These are phyloP conservation scores for Venustampulla echinocandica DNA, from an alignment of 495 filamentous ascomycete genomes.

Conservation along the genomic window DNA sequence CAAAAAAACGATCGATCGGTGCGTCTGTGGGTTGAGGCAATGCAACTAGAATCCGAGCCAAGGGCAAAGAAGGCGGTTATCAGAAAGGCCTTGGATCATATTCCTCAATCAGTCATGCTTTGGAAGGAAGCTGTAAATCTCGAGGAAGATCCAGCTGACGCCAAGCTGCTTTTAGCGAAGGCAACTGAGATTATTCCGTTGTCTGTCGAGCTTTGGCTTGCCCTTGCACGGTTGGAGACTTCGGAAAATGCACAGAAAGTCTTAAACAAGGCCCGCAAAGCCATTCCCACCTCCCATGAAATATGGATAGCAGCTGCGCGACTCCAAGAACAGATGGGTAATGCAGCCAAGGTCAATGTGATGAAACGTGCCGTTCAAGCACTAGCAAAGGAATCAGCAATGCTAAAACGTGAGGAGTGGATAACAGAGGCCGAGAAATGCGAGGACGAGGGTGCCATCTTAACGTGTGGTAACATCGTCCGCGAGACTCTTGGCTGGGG, in stretches of 20 bases:
- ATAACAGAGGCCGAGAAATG: conserved; percentile 90
- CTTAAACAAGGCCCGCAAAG: conserved; percentile 89
- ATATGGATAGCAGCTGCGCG: conserved; percentile 94
- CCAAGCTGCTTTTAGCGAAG: conserved; percentile 77
- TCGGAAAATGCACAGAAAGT: conserved; percentile 88
- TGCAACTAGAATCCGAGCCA: conserved; percentile 77
- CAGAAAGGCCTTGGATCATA: conserved; percentile 77
- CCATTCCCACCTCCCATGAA: conserved; percentile 81
- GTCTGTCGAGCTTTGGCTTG: conserved; percentile 91
- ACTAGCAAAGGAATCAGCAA: conserved; percentile 84
- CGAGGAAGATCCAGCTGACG: conserved; percentile 81
- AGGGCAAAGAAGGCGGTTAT: conserved; percentile 84
- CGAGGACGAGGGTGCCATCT: conserved; percentile 80
- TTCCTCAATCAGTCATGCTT: conserved; percentile 82
- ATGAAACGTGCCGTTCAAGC: conserved; percentile 91
- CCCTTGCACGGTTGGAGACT: conserved; percentile 78
- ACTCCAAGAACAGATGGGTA: conserved; percentile 74
- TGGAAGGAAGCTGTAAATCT: conserved; percentile 98
- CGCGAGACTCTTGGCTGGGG: conserved; percentile 88
- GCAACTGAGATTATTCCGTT: conserved; percentile 89
- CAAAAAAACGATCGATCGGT: conserved; percentile 84
- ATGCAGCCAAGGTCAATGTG: conserved; percentile 62
- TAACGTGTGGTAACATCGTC: conserved; percentile 83
- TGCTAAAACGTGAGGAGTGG: conserved; percentile 97
- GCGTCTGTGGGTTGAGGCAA: conserved; percentile 85